Base-by-base conservation (phyloP, 805 yeast species). In the Candida ulmi region DNA sequence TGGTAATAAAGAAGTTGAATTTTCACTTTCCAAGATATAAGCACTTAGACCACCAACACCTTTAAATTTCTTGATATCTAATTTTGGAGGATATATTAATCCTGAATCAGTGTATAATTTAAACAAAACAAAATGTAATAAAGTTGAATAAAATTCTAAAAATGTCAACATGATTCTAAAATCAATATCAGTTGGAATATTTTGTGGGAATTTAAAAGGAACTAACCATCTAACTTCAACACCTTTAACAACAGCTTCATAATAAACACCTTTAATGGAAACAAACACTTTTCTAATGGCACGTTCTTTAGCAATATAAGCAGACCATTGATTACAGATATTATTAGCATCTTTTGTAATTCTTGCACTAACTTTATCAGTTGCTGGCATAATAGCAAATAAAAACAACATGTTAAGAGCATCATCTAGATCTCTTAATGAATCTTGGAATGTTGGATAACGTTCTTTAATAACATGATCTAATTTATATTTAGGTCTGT, bases 161-260 rank as follows among this genome's bases (percentile, higher is more conserved):
- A 93, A 93, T 1, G 98, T 91, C 57, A 88, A 72, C 99, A 93
- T 93, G 69, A 93, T 88, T 64, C 93, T 77, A 71, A 93, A 91
- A 66, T 93, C 99, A 43, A 93, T 80, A 62, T 93, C 98, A 33
- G 83, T 66, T 35, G 99, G 98, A 51, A 93, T 83, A 62, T 85
- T 85, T 62, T 91, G 95, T 16, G 99, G 96, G 70, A 90, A 93
- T 64, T 88, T 93, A 75, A 83, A 93, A 18, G 99, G 99, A 35
- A 88, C 95, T 44, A 93, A 77, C 99, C 99, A 93, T 65, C 91
- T 77, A 34, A 93, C 74, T 50, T 87, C 95, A 63, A 88, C 96
- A 50, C 99, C 99, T 61, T 76, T 80, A 35, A 93, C 79, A 45
- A 61, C 76, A 26, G 96, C 98, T 61, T 88, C 88, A 60, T 91